phyloP scores from a whole-genome alignment of 805 yeast genomes.

The Candida montana region DNA sequence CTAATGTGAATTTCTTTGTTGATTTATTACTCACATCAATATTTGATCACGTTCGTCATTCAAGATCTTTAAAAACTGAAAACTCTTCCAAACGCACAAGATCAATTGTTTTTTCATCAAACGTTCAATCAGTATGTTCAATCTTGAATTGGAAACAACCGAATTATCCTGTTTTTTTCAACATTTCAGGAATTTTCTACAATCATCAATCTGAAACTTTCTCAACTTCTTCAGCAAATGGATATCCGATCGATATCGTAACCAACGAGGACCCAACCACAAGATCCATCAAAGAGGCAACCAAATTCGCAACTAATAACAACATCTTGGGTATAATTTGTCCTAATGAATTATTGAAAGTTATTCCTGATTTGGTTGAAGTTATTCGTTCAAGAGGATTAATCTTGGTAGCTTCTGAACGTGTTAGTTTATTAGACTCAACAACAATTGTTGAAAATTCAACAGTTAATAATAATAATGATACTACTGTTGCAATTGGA shows the following conservation, averaged over 20 bases:
- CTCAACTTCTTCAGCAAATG: slow-evolving; percentile 37
- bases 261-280: slow-evolving; percentile 39
- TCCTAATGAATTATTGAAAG: slow-evolving; percentile 59
- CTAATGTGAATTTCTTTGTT: slow-evolving; percentile 65
- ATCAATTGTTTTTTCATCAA: slow-evolving; percentile 77
- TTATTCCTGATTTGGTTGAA: slow-evolving; percentile 73
- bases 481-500: not conserved
- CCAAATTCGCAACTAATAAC: slow-evolving; percentile 72
- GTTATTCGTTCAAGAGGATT: slow-evolving; percentile 77
- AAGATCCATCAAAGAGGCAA: slow-evolving; percentile 75
- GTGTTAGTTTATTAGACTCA: slow-evolving; percentile 25
- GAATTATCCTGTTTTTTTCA: slow-evolving; percentile 88
- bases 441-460: not conserved
- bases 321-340: slow-evolving; percentile 82
- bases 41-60: slow-evolving; percentile 64
- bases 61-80: slow-evolving; percentile 29
- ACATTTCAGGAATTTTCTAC: slow-evolving; percentile 61
- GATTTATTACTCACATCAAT: slow-evolving; percentile 67
- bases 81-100: slow-evolving; percentile 35
- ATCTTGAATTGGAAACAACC: slow-evolving; percentile 98
- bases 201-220: slow-evolving; percentile 26
- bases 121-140: slow-evolving; percentile 87
- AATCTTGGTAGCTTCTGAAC: slow-evolving; percentile 66
- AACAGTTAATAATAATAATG: not conserved
- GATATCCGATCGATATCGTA: slow-evolving; percentile 25